Evolutionary conservation across 2,329 filamentous ascomycete species (phyloP).

Genomic region (Plectosphaerella cucumerina): DNA sequence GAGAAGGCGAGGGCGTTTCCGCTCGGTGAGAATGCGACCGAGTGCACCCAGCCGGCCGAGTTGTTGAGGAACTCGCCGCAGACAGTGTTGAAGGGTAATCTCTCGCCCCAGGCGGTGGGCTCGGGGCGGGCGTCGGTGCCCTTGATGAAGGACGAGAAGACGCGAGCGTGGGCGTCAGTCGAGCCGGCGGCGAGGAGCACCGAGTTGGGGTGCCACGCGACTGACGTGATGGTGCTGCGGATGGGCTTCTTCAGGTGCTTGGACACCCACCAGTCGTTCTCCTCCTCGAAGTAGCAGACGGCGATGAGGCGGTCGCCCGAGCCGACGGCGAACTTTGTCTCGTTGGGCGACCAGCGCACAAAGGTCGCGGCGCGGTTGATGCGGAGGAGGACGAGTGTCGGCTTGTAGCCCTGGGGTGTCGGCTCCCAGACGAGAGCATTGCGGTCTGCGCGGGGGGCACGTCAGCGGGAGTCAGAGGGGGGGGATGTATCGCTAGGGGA

Average conservation of each 20-base stretch:
- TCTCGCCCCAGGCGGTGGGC: conserved; percentile 87
- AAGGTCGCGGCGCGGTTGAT: conserved; percentile 97
- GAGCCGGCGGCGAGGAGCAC: conserved; percentile 91
- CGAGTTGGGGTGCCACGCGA: conserved; percentile 96
- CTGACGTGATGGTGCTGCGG: conserved; percentile 89
- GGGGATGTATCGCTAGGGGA: neutral
- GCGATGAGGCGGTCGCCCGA: conserved; percentile 94
- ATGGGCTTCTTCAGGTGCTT: conserved; percentile 99
- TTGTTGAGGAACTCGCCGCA: conserved; percentile 96
- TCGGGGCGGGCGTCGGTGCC: conserved; percentile 84
- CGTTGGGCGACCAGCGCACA: conserved; percentile 93
- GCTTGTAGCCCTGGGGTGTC: conserved; percentile 89
- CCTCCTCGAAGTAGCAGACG: conserved; percentile 97
- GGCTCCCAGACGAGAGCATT: conserved; percentile 99
- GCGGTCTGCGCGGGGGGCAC: conserved; percentile 60
- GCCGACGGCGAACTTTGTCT: conserved; percentile 96
- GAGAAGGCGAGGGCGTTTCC: conserved; percentile 92
- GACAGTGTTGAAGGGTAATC: conserved; percentile 95
- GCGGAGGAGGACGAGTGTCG: conserved; percentile 90
- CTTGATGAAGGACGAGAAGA: conserved; percentile 96
- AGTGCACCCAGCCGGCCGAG: conserved; percentile 94
- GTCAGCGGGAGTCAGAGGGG: neutral
- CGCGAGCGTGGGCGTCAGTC: conserved; percentile 94
- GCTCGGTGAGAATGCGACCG: conserved; percentile 86
- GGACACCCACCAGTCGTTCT: conserved; percentile 99